A percentile compares a stretch with the other conserved stretches of the same genome.
Evolutionary conservation across 345 rosid genomes (phyloP).

Genomic region (Rhodamnia argentea): DNA sequence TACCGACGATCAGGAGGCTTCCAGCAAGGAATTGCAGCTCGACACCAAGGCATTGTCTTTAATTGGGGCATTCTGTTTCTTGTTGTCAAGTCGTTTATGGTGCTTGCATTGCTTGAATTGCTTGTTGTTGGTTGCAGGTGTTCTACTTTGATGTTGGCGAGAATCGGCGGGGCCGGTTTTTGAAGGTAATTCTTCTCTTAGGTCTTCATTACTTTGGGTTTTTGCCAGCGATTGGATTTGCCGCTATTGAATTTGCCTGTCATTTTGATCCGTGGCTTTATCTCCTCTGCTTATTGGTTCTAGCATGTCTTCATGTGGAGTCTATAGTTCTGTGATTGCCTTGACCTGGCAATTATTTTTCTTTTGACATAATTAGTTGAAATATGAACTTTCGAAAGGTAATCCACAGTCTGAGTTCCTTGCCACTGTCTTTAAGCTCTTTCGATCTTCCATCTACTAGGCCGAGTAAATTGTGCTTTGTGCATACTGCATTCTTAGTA

Average conservation of each 20-base stretch:
- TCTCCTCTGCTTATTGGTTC: not conserved
- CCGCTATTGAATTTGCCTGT: not conserved
- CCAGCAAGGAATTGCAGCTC: constrained; percentile 94
- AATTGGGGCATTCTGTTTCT: not conserved
- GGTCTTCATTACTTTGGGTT: not conserved
- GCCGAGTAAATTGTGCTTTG: not conserved
- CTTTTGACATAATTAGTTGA: not conserved
- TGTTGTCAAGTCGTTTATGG: not conserved
- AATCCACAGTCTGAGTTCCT: not conserved
- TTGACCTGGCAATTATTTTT: not conserved
- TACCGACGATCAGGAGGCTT: constrained; percentile 82
- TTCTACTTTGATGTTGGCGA: constrained; percentile 97
- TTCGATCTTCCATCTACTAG: not conserved
- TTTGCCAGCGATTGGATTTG: not conserved
- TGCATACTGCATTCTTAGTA: not conserved
- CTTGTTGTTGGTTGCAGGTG: constrained; percentile 29
- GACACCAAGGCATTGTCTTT: constrained; percentile 60
- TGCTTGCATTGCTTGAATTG: not conserved
- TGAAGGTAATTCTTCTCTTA: constrained; percentile 43
- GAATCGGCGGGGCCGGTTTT: constrained; percentile 88
- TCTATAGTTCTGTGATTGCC: not conserved
- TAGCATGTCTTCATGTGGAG: not conserved
- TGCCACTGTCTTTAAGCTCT: not conserved
- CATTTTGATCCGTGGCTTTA: not conserved
- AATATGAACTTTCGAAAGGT: not conserved